Evolutionary conservation across 257 asterid genomes (phyloP), one percentile per base, ranked within the genome.

Genomic region (Fraxinus cuspidata): DNA sequence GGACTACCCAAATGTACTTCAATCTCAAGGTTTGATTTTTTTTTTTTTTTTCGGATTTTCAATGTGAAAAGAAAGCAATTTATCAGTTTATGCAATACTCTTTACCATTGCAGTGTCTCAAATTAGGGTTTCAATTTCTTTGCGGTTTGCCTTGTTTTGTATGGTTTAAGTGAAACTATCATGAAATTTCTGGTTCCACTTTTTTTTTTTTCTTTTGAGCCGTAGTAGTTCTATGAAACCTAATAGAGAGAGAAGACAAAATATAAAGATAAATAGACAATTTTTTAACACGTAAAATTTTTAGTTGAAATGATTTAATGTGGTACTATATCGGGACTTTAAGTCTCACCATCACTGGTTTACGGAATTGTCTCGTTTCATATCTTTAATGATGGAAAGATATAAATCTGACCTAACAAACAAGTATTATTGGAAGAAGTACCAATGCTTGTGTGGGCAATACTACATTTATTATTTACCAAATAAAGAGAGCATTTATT

Each of bases 21-120:
- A 18, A 44, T 66, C 74, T 40, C 67, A 53, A 53, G 67, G 80
- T 74, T 67, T 37, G 53, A 58, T 49, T 70, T 68, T 71, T 4
- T 23, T 23, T 23, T 25, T 63, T 2, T 63, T 25, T 60, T 1
- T 42, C 38, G 31, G 42, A 31, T 74, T 63, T 63, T 10, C 32
- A 23, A 1, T 18, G 23, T 19, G 27, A 53, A 7, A n/a, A n/a
- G 27, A 53, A 19, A 21, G 27, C 12, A 63, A 23, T 25, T 27
- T 63, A 63, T 72, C 64, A 2, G 34, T 37, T 51, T 13, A 18
- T 27, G 37, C 25, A 60, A 35, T 11, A 35, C 3, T 25, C 40
- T 13, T 35, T 8, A 74, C 19, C 2, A 11, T 47, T 51, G 64
- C 64, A 19, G 23, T 1, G 60, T 53, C 27, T 18, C 64, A 53